A percentile compares a stretch with the other conserved stretches of the same genome.
Evolutionary conservation across 805 yeast genomes (phyloP).

Genomic region (Metschnikowia kofuensis): DNA sequence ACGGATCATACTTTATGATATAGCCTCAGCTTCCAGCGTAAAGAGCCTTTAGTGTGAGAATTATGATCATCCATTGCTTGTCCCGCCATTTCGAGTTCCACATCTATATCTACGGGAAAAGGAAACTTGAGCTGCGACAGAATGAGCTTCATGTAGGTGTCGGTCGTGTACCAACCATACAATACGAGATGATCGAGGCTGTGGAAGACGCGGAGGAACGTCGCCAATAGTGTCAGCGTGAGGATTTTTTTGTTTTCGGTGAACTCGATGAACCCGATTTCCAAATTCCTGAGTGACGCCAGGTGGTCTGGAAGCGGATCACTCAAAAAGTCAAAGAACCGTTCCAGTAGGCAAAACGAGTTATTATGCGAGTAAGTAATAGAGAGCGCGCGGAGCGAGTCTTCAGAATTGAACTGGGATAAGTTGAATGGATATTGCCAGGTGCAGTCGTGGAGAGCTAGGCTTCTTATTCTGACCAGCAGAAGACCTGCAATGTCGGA

Average conservation of each 20-base stretch:
- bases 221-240: conserved; percentile 13
- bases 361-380: conserved; percentile 27
- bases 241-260: conserved; percentile 13
- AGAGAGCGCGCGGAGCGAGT: conserved; percentile 21
- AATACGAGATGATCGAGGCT: conserved; percentile 16
- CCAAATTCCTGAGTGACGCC: conserved; percentile 13
- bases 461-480: conserved; percentile 18
- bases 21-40: too few species aligned
- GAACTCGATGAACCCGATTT: conserved; percentile 15
- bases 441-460: conserved; percentile 43
- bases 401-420: conserved; percentile 29
- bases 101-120: conserved; percentile 1
- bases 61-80: too few species aligned
- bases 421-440: conserved; percentile 58
- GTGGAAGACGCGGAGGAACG: conserved; percentile 16
- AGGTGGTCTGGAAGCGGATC: conserved; percentile 20
- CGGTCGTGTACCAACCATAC: conserved; percentile 24
- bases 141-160: conserved; percentile 12
- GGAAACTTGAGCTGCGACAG: conserved; percentile 2
- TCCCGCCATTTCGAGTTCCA: conserved; percentile 2
- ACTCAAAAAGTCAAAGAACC: conserved; percentile 30
- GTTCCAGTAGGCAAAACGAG: conserved; percentile 36
- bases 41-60: too few species aligned
- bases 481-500: too few species aligned
- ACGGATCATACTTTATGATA: too few species aligned